Percentiles rank a stretch among this genome's conserved stretches.
These are phyloP conservation scores for Musa acuminata DNA, from an alignment of 176 grass and related monocot species.

Conservation along the genomic window DNA sequence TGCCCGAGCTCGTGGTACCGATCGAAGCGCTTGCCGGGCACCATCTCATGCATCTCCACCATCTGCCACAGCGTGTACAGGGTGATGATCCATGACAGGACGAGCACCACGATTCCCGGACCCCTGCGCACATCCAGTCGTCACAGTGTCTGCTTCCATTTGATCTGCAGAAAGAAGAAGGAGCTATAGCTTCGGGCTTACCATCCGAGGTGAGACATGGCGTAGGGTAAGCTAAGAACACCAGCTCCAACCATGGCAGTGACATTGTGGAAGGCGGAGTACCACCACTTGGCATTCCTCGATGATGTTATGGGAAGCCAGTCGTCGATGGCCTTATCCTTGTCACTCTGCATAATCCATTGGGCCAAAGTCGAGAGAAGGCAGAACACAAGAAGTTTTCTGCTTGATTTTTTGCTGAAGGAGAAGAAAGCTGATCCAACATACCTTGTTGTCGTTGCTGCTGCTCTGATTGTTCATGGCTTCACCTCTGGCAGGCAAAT, in stretches of 20 bases:
- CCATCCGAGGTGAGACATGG: neutral
- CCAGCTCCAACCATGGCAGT: conserved; percentile 1
- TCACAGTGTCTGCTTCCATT: neutral
- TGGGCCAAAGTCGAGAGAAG: too few species aligned
- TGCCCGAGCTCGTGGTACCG: conserved; percentile 6
- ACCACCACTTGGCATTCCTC: conserved; percentile 7
- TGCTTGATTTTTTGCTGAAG: too few species aligned
- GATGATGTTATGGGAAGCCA: neutral
- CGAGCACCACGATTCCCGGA: neutral
- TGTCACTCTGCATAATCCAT: neutral
- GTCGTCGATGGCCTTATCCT: neutral
- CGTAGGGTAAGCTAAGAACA: neutral
- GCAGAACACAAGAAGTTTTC: too few species aligned
- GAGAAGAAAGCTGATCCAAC: too few species aligned
- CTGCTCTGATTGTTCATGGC: too few species aligned
- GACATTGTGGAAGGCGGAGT: conserved; percentile 7
- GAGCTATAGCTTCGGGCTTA: neutral
- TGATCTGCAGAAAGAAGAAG: neutral
- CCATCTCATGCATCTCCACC: conserved; percentile 18
- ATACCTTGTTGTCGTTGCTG: too few species aligned
- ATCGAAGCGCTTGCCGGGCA: neutral
- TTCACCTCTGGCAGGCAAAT: too few species aligned
- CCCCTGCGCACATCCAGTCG: neutral
- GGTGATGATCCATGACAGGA: conserved; percentile 1
- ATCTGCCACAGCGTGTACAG: conserved; percentile 10